Conservation (phyloP, 768 basidiomycete species). For the Scleroderma citrinum region DNA sequence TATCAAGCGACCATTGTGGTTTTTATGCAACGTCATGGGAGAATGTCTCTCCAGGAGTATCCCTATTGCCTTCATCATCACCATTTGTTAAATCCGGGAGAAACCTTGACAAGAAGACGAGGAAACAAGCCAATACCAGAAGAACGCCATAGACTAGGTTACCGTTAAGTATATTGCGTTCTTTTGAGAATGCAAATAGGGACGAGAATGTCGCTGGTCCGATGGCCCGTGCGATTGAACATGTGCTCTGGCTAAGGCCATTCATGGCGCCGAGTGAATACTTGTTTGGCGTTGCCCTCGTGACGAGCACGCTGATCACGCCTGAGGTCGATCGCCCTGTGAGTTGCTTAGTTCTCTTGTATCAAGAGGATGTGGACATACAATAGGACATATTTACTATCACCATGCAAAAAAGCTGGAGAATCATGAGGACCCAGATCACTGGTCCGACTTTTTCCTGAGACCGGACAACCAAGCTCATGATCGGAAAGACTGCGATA, state of each 20-base stretch:
- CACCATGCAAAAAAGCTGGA: slow-evolving; percentile 9
- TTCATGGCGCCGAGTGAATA: slow-evolving; percentile 45
- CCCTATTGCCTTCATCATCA: neutral
- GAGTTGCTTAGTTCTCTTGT: neutral
- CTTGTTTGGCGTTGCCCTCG: slow-evolving; percentile 23
- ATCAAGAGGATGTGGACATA: slow-evolving; percentile 1
- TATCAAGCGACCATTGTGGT: too few species aligned
- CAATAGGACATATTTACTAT: slow-evolving; percentile 13
- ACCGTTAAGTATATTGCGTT: neutral
- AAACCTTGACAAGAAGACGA: neutral
- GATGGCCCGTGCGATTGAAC: slow-evolving; percentile 42
- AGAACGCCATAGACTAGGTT: neutral
- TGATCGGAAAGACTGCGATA: slow-evolving; percentile 19
- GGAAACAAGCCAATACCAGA: neutral
- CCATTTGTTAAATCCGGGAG: neutral
- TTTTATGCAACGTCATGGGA: neutral
- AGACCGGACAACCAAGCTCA: slow-evolving; percentile 10
- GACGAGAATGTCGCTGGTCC: slow-evolving; percentile 52
- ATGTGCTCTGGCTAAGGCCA: slow-evolving; percentile 50
- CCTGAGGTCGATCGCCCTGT: slow-evolving; percentile 10
- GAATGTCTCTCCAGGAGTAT: neutral
- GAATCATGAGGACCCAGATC: slow-evolving; percentile 13
- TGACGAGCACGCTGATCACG: slow-evolving; percentile 27
- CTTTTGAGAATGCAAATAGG: slow-evolving; percentile 37
- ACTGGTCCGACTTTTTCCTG: slow-evolving; percentile 1